Evolutionary conservation across 768 basidiomycete genomes (phyloP).

Genomic region (Rickenella mellea): DNA sequence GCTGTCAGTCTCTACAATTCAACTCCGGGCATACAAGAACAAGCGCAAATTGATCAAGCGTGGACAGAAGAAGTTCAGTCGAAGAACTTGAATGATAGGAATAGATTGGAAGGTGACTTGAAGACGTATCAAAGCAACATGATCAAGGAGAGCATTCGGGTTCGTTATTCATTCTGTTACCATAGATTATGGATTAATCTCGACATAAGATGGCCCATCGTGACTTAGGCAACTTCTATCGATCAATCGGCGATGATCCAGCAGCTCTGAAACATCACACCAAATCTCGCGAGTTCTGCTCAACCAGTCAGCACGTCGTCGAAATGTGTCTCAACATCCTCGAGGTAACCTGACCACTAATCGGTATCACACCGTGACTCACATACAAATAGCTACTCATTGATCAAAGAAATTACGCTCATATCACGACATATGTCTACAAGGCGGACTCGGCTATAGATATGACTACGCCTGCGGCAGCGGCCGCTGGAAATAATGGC

Average conservation of each 20-base stretch:
- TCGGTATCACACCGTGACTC: background rate
- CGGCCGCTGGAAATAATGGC: slow-evolving; percentile 17
- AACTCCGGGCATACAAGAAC: slow-evolving; percentile 37
- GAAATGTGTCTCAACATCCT: slow-evolving; percentile 84
- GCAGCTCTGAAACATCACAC: slow-evolving; percentile 73
- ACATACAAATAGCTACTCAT: slow-evolving; percentile 55
- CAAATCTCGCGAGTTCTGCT: slow-evolving; percentile 90
- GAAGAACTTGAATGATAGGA: slow-evolving; percentile 63
- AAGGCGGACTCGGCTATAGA: slow-evolving; percentile 93
- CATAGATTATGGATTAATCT: slow-evolving; percentile 1
- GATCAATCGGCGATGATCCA: slow-evolving; percentile 60
- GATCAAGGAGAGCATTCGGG: slow-evolving; percentile 98
- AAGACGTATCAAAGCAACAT: slow-evolving; percentile 93
- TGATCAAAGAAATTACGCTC: slow-evolving; percentile 79
- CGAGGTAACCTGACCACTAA: slow-evolving; percentile 38
- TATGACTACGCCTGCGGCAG: slow-evolving; percentile 28
- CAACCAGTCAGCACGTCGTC: slow-evolving; percentile 83
- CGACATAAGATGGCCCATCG: slow-evolving; percentile 75
- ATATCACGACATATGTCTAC: slow-evolving; percentile 86
- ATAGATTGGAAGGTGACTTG: slow-evolving; percentile 87
- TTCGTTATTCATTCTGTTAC: slow-evolving; percentile 25
- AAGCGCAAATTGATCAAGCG: slow-evolving; percentile 46
- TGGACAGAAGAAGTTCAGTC: slow-evolving; percentile 67
- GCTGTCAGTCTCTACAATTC: slow-evolving; percentile 13
- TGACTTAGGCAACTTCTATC: slow-evolving; percentile 76